Evolutionary conservation across 2,329 filamentous ascomycete genomes (phyloP), one percentile per base, ranked within the genome.

Genomic region (Aotearoamyces nothofagi): DNA sequence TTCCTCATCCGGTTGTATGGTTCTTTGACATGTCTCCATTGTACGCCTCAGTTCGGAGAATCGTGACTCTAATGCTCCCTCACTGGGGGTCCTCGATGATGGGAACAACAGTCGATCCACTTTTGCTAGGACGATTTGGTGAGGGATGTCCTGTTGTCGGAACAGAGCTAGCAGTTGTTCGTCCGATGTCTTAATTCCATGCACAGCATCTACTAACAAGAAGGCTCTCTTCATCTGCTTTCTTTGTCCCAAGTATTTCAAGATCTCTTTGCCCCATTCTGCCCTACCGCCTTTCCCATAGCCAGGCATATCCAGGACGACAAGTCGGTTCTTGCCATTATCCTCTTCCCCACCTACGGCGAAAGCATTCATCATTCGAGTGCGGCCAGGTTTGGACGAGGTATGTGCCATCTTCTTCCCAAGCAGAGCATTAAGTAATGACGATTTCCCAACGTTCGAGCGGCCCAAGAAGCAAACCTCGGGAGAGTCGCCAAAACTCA

Each of bases 281-380:
- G 57, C 49, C 17, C 63, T 52, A 42, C 67, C 71, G 2, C 64
- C 72, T 32, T 67, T 61, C 4, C 76, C 76, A 43, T 81, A 81
- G 0, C 76, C 76, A 1, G 76, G 77, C 65, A 77, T 77, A 47
- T 82, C 76, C 12, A 81, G 56, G 17, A 82, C 58, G 0, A 73
- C 61, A 15, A 78, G 44, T 27, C 45, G 41, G 12, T 44, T 42
- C 19, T 37, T 38, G 4, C 36, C 34, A 15, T 44, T 32, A 12
- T 46, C 39, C 15, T 41, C 34, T 12, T 29, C 30, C 51, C 59
- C 26, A n/a, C 69, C 59, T 12, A 78, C 57, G 3, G 63, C 66
- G 46, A 73, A 79, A 0, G 69, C 67, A 38, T 78, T 77, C 69
- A 80, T 75, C 11, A 65, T 63, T 35, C 58, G 58, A 5, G 75